phyloP scores from a whole-genome alignment of 2,329 filamentous ascomycete genomes.

The Claviceps arundinis region DNA sequence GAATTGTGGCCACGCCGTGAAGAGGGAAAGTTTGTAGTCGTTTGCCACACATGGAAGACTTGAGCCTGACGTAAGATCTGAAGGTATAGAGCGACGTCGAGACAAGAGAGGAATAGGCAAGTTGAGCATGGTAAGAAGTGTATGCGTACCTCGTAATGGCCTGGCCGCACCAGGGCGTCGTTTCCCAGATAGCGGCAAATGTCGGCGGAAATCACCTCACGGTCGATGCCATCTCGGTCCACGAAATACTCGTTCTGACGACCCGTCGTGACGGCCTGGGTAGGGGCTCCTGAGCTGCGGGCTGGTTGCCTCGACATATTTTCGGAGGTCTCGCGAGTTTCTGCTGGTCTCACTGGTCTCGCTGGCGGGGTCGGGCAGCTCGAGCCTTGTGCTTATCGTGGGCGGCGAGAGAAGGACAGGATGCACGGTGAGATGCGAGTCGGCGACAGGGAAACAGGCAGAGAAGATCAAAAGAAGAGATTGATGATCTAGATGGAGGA shows the following conservation, averaged over 20 bases:
- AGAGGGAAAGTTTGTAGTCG: background rate
- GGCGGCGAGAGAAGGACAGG: conserved; percentile 2
- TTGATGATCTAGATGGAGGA: conserved; percentile 5
- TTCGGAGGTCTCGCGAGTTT: background rate
- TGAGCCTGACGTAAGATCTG: background rate
- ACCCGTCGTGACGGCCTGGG: conserved; percentile 22
- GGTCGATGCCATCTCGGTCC: conserved; percentile 66
- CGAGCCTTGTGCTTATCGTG: conserved; percentile 1
- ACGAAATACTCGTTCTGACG: conserved; percentile 71
- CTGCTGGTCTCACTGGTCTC: no score
- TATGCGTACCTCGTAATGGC: conserved; percentile 52
- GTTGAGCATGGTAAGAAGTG: background rate
- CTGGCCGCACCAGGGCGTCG: conserved; percentile 66
- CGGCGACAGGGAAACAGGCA: background rate
- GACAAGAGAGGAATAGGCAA: background rate
- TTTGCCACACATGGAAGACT: no score
- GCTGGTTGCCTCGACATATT: conserved; percentile 25
- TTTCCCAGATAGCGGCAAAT: conserved; percentile 76
- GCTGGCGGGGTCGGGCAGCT: conserved; percentile 5
- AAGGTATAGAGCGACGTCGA: background rate
- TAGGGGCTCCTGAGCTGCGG: conserved; percentile 23
- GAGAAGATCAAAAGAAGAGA: conserved; percentile 7
- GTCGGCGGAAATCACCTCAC: conserved; percentile 73
- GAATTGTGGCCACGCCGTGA: background rate
- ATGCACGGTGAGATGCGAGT: conserved; percentile 9